phyloP scores from a whole-genome alignment of 306 rosid species.

The Carpinus viminea region DNA sequence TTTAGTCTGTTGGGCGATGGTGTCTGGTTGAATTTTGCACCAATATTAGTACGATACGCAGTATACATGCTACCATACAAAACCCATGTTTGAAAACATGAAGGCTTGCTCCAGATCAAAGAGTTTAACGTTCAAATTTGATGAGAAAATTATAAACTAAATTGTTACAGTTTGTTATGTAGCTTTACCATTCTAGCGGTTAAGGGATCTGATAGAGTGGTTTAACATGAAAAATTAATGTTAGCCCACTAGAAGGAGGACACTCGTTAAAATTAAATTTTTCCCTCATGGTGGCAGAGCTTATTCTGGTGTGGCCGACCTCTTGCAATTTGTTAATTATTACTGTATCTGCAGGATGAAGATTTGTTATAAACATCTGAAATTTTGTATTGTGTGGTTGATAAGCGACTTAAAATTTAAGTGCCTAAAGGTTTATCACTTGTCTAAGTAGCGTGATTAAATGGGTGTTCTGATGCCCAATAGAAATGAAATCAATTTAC shows the following conservation, averaged over 20 bases:
- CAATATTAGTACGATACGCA: neutral
- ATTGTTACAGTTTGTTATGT: no score
- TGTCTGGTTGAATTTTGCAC: neutral
- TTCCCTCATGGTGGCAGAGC: neutral
- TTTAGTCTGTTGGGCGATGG: neutral
- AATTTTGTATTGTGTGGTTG: neutral
- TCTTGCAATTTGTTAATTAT: neutral
- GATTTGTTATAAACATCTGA: neutral
- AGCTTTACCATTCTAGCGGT: no score
- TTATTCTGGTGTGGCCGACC: neutral
- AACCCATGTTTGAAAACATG: neutral
- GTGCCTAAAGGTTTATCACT: neutral
- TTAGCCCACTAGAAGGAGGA: no score
- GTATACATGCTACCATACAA: no score
- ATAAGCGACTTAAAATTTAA: neutral
- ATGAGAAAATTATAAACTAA: no score
- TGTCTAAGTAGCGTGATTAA: neutral
- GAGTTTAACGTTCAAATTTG: no score
- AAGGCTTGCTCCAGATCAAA: neutral
- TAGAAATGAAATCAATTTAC: neutral
- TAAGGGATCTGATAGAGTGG: no score
- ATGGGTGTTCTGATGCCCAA: neutral
- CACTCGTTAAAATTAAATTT: no score
- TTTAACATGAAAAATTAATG: no score
- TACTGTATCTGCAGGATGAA: neutral